Percentiles rank a stretch among this genome's conserved stretches.
phyloP scores from a whole-genome alignment of 805 yeast species.

The Metschnikowia cubensis region DNA sequence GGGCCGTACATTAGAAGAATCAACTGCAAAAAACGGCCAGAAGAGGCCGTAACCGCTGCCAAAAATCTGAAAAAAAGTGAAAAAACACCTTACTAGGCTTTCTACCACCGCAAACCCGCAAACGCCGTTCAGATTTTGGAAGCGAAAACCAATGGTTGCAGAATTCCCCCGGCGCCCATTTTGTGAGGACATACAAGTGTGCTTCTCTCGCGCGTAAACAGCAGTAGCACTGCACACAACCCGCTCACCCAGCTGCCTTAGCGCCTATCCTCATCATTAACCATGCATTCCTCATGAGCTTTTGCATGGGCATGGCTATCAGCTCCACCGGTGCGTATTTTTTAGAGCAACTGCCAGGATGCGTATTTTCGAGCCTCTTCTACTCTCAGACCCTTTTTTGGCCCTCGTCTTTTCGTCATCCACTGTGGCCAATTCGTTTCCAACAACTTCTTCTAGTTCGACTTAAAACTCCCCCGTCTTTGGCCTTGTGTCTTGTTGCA shows the following conservation, averaged over 20 bases:
- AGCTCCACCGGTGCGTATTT: slow-evolving; percentile 2
- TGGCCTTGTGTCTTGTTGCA: background rate
- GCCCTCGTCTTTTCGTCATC: background rate
- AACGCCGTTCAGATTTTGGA: slow-evolving; percentile 2
- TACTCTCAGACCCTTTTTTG: background rate
- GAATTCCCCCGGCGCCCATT: background rate
- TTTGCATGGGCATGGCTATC: slow-evolving; percentile 1
- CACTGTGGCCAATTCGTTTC: slow-evolving; percentile 1
- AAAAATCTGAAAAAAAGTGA: background rate
- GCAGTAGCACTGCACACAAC: background rate
- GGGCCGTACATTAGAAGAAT: background rate
- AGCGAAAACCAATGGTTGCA: slow-evolving; percentile 3
- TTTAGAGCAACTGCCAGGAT: background rate
- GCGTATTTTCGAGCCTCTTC: background rate
- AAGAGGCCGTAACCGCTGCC: background rate
- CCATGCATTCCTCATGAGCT: slow-evolving; percentile 2
- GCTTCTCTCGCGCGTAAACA: background rate
- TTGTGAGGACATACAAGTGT: slow-evolving; percentile 1
- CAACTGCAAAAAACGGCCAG: background rate
- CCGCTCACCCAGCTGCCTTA: background rate
- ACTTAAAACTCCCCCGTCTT: background rate
- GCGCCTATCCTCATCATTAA: background rate
- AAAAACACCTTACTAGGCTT: background rate
- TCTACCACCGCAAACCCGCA: background rate
- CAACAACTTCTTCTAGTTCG: background rate